Evolutionary conservation across 2,329 filamentous ascomycete genomes (phyloP).

Genomic region (Exophiala xenobiotica): DNA sequence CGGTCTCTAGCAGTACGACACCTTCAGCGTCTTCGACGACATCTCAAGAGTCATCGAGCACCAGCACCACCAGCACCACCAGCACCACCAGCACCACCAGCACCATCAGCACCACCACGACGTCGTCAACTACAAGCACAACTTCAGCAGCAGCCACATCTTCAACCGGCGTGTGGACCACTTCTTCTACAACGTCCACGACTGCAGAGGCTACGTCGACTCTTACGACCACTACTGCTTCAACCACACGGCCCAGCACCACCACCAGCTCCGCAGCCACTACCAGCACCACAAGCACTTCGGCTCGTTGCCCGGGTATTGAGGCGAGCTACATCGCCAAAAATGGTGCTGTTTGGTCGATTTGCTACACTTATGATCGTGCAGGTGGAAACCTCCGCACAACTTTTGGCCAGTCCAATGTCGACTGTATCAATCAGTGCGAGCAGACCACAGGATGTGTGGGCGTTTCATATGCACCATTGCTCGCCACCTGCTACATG

Average conservation of each 20-base stretch:
- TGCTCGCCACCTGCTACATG: no score
- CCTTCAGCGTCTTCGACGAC: neutral
- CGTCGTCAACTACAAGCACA: neutral
- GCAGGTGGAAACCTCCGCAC: no score
- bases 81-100: neutral
- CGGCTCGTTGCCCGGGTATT: no score
- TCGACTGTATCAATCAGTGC: no score
- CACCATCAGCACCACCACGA: neutral
- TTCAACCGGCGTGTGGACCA: neutral
- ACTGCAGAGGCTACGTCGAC: neutral
- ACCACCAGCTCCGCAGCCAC: neutral
- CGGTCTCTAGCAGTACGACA: neutral
- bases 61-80: neutral
- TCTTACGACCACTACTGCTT: neutral
- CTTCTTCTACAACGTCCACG: neutral
- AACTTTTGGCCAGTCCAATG: no score
- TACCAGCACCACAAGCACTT: neutral
- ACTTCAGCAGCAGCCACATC: neutral
- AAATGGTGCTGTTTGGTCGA: no score
- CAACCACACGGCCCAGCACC: neutral
- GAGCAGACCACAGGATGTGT: no score
- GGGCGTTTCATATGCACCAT: no score
- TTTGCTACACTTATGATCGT: no score
- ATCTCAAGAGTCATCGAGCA: no score
- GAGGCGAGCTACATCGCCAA: neutral